Base-by-base conservation (phyloP, 2,329 filamentous ascomycete species). In the Trichoderma koningiopsis region DNA sequence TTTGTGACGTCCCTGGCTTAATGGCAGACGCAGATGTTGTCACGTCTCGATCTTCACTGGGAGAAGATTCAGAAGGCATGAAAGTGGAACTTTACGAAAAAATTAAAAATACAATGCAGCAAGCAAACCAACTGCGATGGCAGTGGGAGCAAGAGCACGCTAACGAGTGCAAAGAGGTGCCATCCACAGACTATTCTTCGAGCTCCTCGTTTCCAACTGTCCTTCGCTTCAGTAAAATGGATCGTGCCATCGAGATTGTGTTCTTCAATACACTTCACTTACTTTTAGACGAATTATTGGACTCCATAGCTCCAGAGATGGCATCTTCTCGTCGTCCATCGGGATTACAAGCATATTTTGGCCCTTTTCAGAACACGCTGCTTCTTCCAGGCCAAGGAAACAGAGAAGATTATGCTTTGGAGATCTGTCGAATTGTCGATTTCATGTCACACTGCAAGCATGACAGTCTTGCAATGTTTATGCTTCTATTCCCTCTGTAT, bases 401-500 rank as follows among this genome's bases (percentile, higher is more conserved):
- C 43, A 33, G 27, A 62, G 59, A 62, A 3, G 59, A 62, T 19
- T 31, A 62, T 37, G 59, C 59, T 24, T 19, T 62, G 3, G 59
- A 62, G 29, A 37, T 62, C 14, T 62, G 59, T 13, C 27, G 59
- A 27, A 62, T 62, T 2, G 59, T 62, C 16, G 43, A 62, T 22
- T 62, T 62, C 22, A 62, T 62, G 59, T 49, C 59, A 11, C 59
- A 52, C 13, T 35, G 59, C 29, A 35, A 62, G 14, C 43, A 62
- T 11, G 59, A 49, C 31, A 62, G 43, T 16, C 29, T 62, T 2
- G 59, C 43, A 11, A 62, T 62, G 43, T 62, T 62, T 35, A 52
- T 62, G 59, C 43, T 62, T 16, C 29, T 62, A n/a, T 62, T 62
- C 35, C 59, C 59, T 62, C 31, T 62, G 11, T 62, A 62, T 31